These are phyloP conservation scores for Phytopythium aichiense DNA, from an alignment of 352 stramenopile genomes.

Conservation along the genomic window DNA sequence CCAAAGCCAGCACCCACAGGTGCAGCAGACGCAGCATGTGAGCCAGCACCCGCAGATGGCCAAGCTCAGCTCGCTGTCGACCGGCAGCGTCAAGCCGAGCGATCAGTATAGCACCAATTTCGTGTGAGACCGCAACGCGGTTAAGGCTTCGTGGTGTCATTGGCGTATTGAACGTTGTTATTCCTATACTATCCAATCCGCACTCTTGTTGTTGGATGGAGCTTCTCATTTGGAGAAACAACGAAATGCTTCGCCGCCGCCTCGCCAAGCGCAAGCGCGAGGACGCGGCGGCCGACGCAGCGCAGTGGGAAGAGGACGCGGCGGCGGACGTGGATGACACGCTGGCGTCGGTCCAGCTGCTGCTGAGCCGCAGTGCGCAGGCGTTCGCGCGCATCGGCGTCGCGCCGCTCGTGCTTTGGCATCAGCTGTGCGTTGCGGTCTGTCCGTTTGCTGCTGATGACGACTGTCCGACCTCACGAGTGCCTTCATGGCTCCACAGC, in stretches of 20 bases:
- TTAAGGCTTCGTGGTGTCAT: neutral
- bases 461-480: neutral
- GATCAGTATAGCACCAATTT: conserved; percentile 42
- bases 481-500: conserved; percentile 14
- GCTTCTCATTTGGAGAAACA: no score
- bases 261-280: conserved; percentile 25
- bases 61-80: conserved; percentile 14
- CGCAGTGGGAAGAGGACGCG: conserved; percentile 18
- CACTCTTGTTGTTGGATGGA: no score
- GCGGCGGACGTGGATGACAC: conserved; percentile 48
- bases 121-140: conserved; percentile 7
- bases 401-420: conserved; percentile 42
- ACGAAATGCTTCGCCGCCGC: conserved; percentile 17
- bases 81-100: conserved; percentile 15
- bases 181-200: neutral
- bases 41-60: conserved; percentile 11
- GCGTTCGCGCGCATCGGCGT: conserved; percentile 31
- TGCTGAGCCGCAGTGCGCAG: conserved; percentile 32
- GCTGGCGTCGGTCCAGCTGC: conserved; percentile 42
- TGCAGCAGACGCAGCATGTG: neutral
- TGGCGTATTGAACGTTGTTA: neutral
- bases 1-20: neutral
- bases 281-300: conserved; percentile 1
- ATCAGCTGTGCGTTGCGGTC: conserved; percentile 39
- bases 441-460: neutral